These are phyloP conservation scores for Simplicillium sp. DNA, from an alignment of 2,329 filamentous ascomycete genomes.

Conservation along the genomic window DNA sequence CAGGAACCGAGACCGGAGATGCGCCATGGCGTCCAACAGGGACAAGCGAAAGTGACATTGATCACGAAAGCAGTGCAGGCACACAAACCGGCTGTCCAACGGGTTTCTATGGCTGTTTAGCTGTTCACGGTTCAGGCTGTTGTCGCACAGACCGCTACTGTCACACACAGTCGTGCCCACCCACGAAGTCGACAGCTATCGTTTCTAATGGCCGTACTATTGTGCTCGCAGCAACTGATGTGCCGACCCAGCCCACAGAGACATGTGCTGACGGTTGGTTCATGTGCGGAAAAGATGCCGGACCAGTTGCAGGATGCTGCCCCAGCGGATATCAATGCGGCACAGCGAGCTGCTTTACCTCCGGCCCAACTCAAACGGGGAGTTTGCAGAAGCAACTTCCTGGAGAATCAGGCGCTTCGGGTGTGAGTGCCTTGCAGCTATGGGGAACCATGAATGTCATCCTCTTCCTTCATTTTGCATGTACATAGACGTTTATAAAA, in stretches of 20 bases:
- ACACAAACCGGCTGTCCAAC: conserved; percentile 57
- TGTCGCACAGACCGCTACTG: conserved; percentile 85
- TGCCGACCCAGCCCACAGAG: conserved; percentile 30
- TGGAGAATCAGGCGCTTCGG: neutral
- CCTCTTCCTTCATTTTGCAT: too few relatives aligned
- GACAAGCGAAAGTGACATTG: conserved; percentile 24
- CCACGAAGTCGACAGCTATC: conserved; percentile 49
- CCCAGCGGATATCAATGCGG: conserved; percentile 69
- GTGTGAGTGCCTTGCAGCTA: too few relatives aligned
- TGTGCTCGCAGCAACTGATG: conserved; percentile 48
- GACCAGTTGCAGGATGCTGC: conserved; percentile 73
- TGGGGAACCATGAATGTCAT: too few relatives aligned
- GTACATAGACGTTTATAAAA: too few relatives aligned
- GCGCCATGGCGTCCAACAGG: conserved; percentile 38
- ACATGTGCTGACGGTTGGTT: conserved; percentile 76
- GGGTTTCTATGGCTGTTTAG: conserved; percentile 85
- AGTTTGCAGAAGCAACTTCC: conserved; percentile 47
- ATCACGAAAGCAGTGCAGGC: conserved; percentile 12
- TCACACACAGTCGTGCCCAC: conserved; percentile 68
- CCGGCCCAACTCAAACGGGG: conserved; percentile 40
- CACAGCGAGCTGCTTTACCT: conserved; percentile 57
- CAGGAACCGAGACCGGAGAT: conserved; percentile 29
- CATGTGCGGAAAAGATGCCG: conserved; percentile 47
- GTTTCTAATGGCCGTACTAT: conserved; percentile 62
- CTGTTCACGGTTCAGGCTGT: conserved; percentile 73